Evolutionary conservation across 306 rosid species (phyloP), one percentile per base, ranked within the genome.

Genomic region (Cicer chorassanicum): DNA sequence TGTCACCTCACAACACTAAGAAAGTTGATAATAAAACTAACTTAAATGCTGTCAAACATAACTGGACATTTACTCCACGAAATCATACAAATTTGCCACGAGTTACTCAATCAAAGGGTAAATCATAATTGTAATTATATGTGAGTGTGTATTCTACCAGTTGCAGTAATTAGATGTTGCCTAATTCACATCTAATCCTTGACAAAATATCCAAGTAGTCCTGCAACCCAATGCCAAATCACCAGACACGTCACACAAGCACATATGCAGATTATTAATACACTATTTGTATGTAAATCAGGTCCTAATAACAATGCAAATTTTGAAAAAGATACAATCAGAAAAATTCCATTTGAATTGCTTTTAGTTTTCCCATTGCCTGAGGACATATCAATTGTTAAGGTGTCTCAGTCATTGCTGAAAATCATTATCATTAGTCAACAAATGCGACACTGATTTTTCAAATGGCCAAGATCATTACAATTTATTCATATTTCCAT

Each of bases 301-400:
- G 18, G 18, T 72, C 74, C 63, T 53, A 39, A 70, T 55, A 71
- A 65, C 53, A 77, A 66, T 14, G 45, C 2, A 77, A 13, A 56
- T 40, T 40, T 48, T 16, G 4, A 71, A 72, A 10, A 34, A 72
- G 13, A 46, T 49, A 64, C 14, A 50, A 49, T 40, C 13, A 36
- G 24, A 73, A 67, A 67, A 38, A 21, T 7, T 53, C 56, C 38
- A 51, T 49, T 77, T 43, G 36, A 57, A 18, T 44, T 63, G 56
- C 21, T 53, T 45, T 9, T 45, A 63, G 50, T 50, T 82, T 62
- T 45, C 65, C 54, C 16, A 78, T 54, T 72, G 16, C 45, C 44
- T 18, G 54, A 59, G 45, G 42, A 14, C 69, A 43, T 67, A 68
- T 41, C 76, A 66, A 40, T 63, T 21, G 39, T 66, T 45, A 45